A percentile compares a stretch with the other conserved stretches of the same genome.
These are phyloP conservation scores for Aspergillus cavernicola DNA, from an alignment of 495 filamentous ascomycete species.

Conservation along the genomic window DNA sequence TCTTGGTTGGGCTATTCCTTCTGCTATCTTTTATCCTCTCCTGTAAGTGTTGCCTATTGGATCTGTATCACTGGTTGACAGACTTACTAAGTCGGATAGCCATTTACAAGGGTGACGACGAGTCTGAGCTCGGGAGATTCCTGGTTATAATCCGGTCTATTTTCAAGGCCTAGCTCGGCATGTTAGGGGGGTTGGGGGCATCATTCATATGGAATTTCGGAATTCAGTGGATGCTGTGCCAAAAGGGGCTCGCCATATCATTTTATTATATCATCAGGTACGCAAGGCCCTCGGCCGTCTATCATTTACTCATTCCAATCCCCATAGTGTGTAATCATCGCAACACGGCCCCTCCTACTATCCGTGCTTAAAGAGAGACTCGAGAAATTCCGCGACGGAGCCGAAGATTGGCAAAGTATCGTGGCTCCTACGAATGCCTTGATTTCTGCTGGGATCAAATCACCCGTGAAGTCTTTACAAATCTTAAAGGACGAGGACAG, in stretches of 20 bases:
- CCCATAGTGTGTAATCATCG: slow-evolving; percentile 38
- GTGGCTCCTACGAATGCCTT: slow-evolving; percentile 25
- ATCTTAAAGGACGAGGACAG: slow-evolving; percentile 30
- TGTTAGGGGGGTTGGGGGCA: slow-evolving; percentile 31
- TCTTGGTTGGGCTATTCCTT: slow-evolving; percentile 32
- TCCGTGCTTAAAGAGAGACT: slow-evolving; percentile 32
- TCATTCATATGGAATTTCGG: slow-evolving; percentile 23
- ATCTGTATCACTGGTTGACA: no score
- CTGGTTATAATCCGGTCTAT: slow-evolving; percentile 32
- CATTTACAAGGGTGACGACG: slow-evolving; percentile 30
- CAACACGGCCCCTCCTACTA: slow-evolving; percentile 35
- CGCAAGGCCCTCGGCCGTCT: background rate
- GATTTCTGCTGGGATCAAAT: slow-evolving; percentile 36
- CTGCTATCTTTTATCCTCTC: slow-evolving; percentile 26
- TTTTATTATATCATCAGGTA: slow-evolving; percentile 38
- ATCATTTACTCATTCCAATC: background rate
- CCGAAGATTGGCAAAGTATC: slow-evolving; percentile 28
- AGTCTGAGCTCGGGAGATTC: slow-evolving; percentile 29
- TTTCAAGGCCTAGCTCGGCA: slow-evolving; percentile 32
- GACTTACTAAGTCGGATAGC: no score
- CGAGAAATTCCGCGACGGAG: slow-evolving; percentile 20
- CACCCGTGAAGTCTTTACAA: slow-evolving; percentile 32
- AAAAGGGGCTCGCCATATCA: slow-evolving; percentile 30
- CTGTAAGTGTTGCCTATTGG: slow-evolving; percentile 6
- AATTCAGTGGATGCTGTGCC: slow-evolving; percentile 30